A percentile compares a stretch with the other conserved stretches of the same genome.
phyloP scores from a whole-genome alignment of 768 basidiomycete genomes.

The Fomitopsis pulvina region DNA sequence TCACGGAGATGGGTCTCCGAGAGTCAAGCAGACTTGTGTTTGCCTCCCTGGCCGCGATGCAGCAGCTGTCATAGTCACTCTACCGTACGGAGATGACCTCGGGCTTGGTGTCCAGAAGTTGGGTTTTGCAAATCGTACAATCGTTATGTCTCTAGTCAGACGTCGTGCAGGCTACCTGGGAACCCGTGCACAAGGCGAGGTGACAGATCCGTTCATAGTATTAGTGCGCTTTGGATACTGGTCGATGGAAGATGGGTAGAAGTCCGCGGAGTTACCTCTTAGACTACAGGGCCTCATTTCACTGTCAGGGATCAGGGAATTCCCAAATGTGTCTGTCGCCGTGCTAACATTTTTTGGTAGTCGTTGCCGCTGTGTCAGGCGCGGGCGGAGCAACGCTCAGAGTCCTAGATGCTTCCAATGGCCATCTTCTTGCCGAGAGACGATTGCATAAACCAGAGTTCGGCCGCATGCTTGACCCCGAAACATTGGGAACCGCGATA shows the following conservation, averaged over 20 bases:
- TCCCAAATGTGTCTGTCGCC: constrained; percentile 3
- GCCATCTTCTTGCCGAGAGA: constrained; percentile 60
- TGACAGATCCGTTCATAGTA: no score
- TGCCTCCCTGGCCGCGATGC: no score
- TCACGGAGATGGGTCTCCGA: background rate
- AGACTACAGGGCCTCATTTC: background rate
- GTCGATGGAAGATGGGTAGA: background rate
- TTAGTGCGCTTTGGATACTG: no score
- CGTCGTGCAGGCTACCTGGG: no score
- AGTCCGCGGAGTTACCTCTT: background rate
- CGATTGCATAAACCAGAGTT: constrained; percentile 42
- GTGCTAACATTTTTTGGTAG: constrained; percentile 28
- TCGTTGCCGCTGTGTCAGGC: constrained; percentile 69
- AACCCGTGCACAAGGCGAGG: no score
- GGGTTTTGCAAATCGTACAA: no score
- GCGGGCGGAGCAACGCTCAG: constrained; percentile 64
- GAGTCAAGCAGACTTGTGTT: background rate
- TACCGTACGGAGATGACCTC: no score
- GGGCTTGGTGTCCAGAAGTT: no score
- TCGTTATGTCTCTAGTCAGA: no score
- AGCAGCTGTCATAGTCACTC: no score
- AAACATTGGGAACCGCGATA: constrained; percentile 49
- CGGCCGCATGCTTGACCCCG: constrained; percentile 44
- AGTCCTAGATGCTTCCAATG: constrained; percentile 56
- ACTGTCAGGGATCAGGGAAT: background rate